Conservation (phyloP, 257 asterid species). For the Jaltomata sinuosa region DNA sequence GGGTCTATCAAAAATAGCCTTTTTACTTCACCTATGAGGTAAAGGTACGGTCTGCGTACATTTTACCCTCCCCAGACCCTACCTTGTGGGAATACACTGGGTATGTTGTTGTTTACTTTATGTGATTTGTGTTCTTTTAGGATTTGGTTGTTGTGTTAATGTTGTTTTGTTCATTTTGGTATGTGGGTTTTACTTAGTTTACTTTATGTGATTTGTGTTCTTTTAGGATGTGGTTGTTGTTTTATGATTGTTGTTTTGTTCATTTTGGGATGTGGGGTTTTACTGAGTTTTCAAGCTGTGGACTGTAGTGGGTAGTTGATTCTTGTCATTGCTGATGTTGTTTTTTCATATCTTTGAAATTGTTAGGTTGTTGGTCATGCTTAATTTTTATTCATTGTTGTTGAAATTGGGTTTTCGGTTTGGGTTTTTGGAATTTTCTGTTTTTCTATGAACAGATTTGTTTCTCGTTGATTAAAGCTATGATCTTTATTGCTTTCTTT, state of each 20-base stretch:
- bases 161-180: not conserved
- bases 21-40: too few relatives aligned
- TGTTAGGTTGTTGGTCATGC: conserved; percentile 1
- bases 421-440: not conserved
- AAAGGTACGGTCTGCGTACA: too few relatives aligned
- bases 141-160: not conserved
- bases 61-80: too few relatives aligned
- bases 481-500: not conserved
- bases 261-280: not conserved
- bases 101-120: too few relatives aligned
- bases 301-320: conserved; percentile 1
- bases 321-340: not conserved
- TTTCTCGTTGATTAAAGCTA: not conserved
- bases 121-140: too few relatives aligned
- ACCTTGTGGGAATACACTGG: too few relatives aligned
- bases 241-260: not conserved
- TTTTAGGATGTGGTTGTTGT: not conserved
- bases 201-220: not conserved
- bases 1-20: too few relatives aligned
- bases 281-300: not conserved
- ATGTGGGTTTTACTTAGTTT: not conserved
- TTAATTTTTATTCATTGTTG: not conserved
- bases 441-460: not conserved
- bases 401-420: not conserved
- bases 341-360: not conserved